Conservation (phyloP, 2,329 filamentous ascomycete genomes). For the Venturiaceae sp. region DNA sequence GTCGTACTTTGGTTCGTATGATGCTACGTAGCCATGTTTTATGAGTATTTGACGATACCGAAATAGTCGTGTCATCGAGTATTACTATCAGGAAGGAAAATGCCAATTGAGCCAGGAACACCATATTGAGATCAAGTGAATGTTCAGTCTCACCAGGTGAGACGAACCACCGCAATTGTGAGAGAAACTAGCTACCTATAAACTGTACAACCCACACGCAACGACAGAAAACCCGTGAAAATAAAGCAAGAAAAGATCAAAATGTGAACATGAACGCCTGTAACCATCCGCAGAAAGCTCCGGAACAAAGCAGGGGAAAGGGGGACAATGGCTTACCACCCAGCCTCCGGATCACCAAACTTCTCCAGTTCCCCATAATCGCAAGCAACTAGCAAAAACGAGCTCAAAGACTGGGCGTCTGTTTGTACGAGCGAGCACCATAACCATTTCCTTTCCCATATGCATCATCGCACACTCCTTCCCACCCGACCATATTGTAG, state of each 20-base stretch:
- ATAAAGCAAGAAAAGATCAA: not conserved
- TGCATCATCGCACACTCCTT: not conserved
- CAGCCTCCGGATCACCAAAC: no score
- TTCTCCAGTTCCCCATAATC: no score
- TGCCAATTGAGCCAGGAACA: no score
- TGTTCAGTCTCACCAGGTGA: no score
- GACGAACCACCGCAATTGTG: no score
- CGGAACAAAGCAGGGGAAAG: not conserved
- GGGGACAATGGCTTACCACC: not conserved
- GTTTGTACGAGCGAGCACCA: not conserved
- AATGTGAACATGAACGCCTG: not conserved
- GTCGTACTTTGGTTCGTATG: no score
- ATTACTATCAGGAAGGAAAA: no score
- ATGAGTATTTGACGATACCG: no score
- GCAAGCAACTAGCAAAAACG: not conserved
- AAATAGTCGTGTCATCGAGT: no score
- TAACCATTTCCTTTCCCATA: not conserved
- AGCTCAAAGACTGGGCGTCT: not conserved
- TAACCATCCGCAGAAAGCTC: not conserved
- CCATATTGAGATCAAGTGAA: no score
- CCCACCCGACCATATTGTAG: not conserved
- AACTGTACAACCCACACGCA: not conserved
- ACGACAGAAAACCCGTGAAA: not conserved
- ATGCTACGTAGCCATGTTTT: no score
- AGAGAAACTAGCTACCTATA: not conserved